A percentile compares a stretch with the other conserved stretches of the same genome.
Evolutionary conservation across 2,329 filamentous ascomycete species (phyloP).

Genomic region (Aspergillus sp.): DNA sequence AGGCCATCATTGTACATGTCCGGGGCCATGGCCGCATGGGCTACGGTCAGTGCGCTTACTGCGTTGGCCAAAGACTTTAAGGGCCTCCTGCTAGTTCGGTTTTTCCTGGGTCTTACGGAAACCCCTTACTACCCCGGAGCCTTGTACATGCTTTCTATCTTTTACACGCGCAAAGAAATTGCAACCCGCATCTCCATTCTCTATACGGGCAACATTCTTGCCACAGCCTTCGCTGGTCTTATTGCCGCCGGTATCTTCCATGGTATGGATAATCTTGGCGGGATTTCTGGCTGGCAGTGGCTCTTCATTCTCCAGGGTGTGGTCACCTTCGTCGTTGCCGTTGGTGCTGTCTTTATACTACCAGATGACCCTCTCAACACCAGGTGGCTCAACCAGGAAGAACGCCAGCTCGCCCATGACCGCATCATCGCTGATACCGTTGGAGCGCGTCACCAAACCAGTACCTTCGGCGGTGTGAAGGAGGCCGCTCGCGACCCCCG

Average conservation of each 20-base stretch:
- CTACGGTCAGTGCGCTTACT: conserved; percentile 28
- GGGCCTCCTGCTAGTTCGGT: conserved; percentile 39
- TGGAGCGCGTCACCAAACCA: conserved; percentile 42
- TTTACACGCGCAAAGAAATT: conserved; percentile 63
- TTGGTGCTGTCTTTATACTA: conserved; percentile 43
- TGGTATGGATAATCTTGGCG: conserved; percentile 57
- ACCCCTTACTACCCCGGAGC: conserved; percentile 59
- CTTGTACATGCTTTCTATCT: conserved; percentile 63
- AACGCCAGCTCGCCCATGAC: conserved; percentile 44
- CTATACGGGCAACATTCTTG: conserved; percentile 61
- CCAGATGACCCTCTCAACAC: conserved; percentile 45
- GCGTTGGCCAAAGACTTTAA: conserved; percentile 39
- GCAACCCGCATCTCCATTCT: conserved; percentile 57
- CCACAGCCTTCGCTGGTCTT: conserved; percentile 60
- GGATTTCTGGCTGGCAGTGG: conserved; percentile 56
- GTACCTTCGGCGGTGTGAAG: conserved; percentile 42
- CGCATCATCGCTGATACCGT: conserved; percentile 49
- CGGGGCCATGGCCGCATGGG: conserved; percentile 31
- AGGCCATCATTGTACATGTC: conserved; percentile 48
- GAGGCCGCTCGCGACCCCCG: conserved; percentile 28
- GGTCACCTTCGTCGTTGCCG: conserved; percentile 45
- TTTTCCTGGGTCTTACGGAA: conserved; percentile 37
- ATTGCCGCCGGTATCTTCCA: conserved; percentile 60
- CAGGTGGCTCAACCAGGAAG: conserved; percentile 21
- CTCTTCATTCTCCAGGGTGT: conserved; percentile 50